Evolutionary conservation across 1,284 basidiomycete genomes (phyloP), one percentile per base, ranked within the genome.

Genomic region (Takashimella koratensis): DNA sequence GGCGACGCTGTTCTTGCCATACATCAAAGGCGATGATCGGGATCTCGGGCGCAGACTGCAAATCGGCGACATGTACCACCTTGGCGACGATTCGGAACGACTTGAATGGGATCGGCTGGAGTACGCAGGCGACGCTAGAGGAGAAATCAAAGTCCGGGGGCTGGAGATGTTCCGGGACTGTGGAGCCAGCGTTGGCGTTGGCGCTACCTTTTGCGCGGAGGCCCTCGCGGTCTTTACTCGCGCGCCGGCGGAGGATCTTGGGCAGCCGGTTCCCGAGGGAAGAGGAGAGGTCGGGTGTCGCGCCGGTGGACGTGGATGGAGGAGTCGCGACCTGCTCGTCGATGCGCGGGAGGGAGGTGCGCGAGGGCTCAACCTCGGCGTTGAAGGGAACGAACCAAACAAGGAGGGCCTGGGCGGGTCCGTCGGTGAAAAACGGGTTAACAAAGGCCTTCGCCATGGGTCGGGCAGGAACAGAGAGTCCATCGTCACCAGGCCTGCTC

Each of bases 321-420:
- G 30, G 30, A 36, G 30, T 36, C 10, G 30, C 30, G 30, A 36
- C 30, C 16, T 36, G 30, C 16, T 36, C 30, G 30, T 36, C 30
- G 30, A 36, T 36, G 16, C 30, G 30, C 16, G 30, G 30, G 30
- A 36, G 30, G 8, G 30, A 36, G 16, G 30, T 36, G 30, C 30
- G 30, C 10, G 30, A 36, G 16, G 54, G 44, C 12, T 56, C 56
- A 12, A 54, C 54, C 6, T 58, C 55, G 10, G 68, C 60, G 51
- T 70, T 68, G 64, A 76, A 76, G 3, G 75, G 75, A 16, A 74
- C 69, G 50, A 68, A 74, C 68, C 72, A 76, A 11, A 76, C 71
- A 16, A 76, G 57, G 30, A 76, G 52, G 3, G 67, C 68, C 40
- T 68, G 68, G 6, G 59, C 57, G 1, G 63, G 57, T 0, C 59